Conservation (phyloP, 2,329 filamentous ascomycete species). For the Plenodomus tracheiphilus region DNA sequence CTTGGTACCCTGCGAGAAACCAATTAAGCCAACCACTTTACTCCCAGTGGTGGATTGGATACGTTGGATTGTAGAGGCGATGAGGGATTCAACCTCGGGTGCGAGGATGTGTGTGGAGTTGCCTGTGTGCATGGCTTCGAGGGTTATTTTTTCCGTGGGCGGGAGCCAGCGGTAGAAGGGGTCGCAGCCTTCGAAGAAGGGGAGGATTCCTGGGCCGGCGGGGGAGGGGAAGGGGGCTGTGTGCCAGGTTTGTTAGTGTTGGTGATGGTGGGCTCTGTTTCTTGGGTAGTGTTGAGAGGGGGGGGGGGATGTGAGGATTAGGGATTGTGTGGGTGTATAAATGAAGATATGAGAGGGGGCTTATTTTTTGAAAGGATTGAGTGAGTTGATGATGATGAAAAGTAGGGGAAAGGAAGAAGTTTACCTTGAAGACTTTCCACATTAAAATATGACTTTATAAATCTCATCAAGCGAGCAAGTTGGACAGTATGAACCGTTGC, state of each 20-base stretch:
- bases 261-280: too few species aligned
- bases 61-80: constrained; percentile 18
- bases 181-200: constrained; percentile 45
- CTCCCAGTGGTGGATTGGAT: constrained; percentile 16
- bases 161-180: constrained; percentile 41
- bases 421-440: constrained; percentile 32
- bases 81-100: constrained; percentile 24
- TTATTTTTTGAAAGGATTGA: too few species aligned
- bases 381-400: too few species aligned
- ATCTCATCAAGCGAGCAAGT: constrained; percentile 31
- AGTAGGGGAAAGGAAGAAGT: neutral
- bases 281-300: too few species aligned
- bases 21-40: constrained; percentile 34
- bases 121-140: constrained; percentile 20
- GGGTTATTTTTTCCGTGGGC: constrained; percentile 17
- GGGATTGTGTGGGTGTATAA: too few species aligned
- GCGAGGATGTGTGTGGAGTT: constrained; percentile 14
- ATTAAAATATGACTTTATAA: constrained; percentile 29
- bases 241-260: too few species aligned
- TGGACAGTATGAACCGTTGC: constrained; percentile 39
- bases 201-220: constrained; percentile 41
- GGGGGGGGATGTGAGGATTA: too few species aligned
- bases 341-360: too few species aligned
- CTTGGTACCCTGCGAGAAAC: constrained; percentile 41
- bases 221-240: constrained; percentile 37